These are phyloP conservation scores for Beauveria scarabaeidicola DNA, from an alignment of 2,329 filamentous ascomycete genomes.

Conservation along the genomic window DNA sequence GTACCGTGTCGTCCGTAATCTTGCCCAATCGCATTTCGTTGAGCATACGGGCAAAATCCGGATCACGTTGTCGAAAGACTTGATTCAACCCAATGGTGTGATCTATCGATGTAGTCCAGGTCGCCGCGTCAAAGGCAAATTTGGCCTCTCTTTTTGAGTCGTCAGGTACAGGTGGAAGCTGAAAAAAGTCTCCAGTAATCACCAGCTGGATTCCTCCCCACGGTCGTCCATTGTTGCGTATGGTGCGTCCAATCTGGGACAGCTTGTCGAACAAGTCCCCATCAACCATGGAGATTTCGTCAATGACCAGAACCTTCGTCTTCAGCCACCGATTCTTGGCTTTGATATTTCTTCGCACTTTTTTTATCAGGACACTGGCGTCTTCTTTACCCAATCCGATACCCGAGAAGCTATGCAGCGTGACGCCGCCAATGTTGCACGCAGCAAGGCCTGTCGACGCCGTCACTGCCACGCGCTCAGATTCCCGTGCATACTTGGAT, in stretches of 20 bases:
- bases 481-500: constrained; percentile 65
- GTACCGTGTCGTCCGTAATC: constrained; percentile 67
- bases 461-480: constrained; percentile 83
- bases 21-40: constrained; percentile 94
- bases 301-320: constrained; percentile 80
- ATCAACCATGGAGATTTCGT: constrained; percentile 98
- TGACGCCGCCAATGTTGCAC: constrained; percentile 94
- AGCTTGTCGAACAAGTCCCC: constrained; percentile 96
- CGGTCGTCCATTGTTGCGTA: constrained; percentile 83
- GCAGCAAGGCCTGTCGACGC: constrained; percentile 93
- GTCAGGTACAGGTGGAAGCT: constrained; percentile 88
- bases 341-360: constrained; percentile 82
- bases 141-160: constrained; percentile 59
- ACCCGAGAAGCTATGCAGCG: constrained; percentile 89
- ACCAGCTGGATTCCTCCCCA: constrained; percentile 96
- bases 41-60: constrained; percentile 82
- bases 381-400: constrained; percentile 93
- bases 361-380: constrained; percentile 71
- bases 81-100: constrained; percentile 94
- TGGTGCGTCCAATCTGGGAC: constrained; percentile 72
- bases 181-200: constrained; percentile 96
- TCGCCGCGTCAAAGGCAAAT: constrained; percentile 87
- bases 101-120: constrained; percentile 87
- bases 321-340: constrained; percentile 82
- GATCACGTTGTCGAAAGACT: constrained; percentile 91